Percentiles rank a stretch among this genome's conserved stretches.
Conservation (phyloP, 1,139 yeast genomes). For the Magnusiomyces suaveolens region DNA sequence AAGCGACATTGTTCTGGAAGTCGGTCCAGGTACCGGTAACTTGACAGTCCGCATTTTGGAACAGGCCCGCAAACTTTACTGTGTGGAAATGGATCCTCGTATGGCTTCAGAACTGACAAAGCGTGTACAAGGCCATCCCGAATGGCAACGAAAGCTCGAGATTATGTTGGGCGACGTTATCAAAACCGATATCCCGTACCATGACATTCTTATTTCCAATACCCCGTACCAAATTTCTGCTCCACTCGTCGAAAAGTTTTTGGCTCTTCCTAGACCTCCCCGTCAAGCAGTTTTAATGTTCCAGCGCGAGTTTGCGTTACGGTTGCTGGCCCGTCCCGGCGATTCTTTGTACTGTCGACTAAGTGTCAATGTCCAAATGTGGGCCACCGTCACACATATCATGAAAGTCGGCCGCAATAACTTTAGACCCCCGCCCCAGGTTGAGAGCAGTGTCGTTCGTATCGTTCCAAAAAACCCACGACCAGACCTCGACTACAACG, state of each 20-base stretch:
- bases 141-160: conserved; percentile 71
- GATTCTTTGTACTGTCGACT: conserved; percentile 84
- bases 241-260: conserved; percentile 84
- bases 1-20: conserved; percentile 86
- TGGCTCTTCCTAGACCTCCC: conserved; percentile 89
- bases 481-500: conserved; percentile 83
- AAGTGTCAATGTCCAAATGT: conserved; percentile 96
- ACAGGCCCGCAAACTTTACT: conserved; percentile 82
- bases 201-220: conserved; percentile 91
- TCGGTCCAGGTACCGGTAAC: conserved; percentile 99
- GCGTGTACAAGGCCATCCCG: conserved; percentile 94
- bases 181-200: conserved; percentile 90
- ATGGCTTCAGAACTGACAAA: conserved; percentile 98
- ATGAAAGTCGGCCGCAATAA: conserved; percentile 97
- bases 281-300: conserved; percentile 93
- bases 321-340: conserved; percentile 91
- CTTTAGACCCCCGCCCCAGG: conserved; percentile 98
- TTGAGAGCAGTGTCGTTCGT: conserved; percentile 91
- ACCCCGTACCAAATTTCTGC: conserved; percentile 97
- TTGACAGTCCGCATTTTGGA: conserved; percentile 87
- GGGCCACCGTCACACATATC: conserved; percentile 96
- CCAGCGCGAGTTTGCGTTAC: conserved; percentile 91
- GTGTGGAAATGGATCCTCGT: conserved; percentile 97
- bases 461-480: conserved; percentile 86
- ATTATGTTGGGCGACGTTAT: conserved; percentile 91